phyloP scores from a whole-genome alignment of 2,329 filamentous ascomycete species.

The Talaromyces sp. region DNA sequence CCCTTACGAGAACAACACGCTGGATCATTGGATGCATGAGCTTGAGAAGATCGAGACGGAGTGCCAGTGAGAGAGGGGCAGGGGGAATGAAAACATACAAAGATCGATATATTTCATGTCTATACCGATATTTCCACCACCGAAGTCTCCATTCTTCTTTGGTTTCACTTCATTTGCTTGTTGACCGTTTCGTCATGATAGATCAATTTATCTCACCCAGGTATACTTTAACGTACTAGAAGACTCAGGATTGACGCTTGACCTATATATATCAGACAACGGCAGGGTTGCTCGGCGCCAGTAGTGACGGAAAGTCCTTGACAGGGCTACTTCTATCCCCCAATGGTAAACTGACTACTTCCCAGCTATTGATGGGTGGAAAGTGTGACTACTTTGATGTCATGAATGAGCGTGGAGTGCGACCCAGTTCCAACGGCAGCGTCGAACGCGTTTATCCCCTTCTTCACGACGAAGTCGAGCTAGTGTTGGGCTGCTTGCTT shows the following conservation, averaged over 20 bases:
- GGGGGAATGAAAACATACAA: not conserved
- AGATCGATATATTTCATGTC: not conserved
- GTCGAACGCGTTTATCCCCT: too few relatives aligned
- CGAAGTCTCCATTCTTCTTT: not conserved
- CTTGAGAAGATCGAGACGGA: not conserved
- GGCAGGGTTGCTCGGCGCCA: not conserved
- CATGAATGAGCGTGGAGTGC: too few relatives aligned
- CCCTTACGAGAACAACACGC: not conserved
- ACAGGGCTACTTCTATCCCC: too few relatives aligned
- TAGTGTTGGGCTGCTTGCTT: too few relatives aligned
- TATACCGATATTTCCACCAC: not conserved
- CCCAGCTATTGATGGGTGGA: not conserved
- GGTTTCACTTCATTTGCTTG: not conserved
- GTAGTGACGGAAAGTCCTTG: not conserved
- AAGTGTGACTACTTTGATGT: not conserved
- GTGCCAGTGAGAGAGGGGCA: not conserved
- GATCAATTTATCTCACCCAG: not conserved
- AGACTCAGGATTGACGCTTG: not conserved
- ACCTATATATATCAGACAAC: not conserved
- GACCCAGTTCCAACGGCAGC: too few relatives aligned
- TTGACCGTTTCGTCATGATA: not conserved
- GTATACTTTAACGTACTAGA: not conserved
- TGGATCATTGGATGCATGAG: not conserved
- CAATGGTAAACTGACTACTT: too few relatives aligned
- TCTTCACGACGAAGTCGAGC: too few relatives aligned